A percentile compares a stretch with the other conserved stretches of the same genome.
phyloP scores from a whole-genome alignment of 305 asterid species.

The Solanum aculeatissimum region DNA sequence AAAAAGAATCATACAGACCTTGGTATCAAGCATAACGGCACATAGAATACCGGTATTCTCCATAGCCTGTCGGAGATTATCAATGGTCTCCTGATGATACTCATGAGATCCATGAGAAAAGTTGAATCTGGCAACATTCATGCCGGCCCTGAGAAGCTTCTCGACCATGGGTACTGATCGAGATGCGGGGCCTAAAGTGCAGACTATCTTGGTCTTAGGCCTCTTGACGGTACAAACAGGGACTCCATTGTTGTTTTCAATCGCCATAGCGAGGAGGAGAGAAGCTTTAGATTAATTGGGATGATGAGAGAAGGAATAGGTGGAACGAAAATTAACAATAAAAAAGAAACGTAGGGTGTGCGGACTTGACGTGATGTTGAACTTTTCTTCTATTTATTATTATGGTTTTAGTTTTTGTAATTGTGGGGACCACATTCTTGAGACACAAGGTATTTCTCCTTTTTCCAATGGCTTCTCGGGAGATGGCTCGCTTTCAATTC shows the following conservation, averaged over 20 bases:
- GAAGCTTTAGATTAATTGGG: not conserved
- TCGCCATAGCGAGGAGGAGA: not conserved
- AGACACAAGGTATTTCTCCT: not conserved
- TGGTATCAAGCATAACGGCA: constrained; percentile 45
- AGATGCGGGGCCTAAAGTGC: constrained; percentile 38
- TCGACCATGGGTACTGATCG: constrained; percentile 31
- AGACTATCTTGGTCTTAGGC: constrained; percentile 38
- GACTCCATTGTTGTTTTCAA: not conserved
- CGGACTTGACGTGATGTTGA: constrained; percentile 2
- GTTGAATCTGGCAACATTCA: constrained; percentile 41
- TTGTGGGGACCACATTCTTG: not conserved
- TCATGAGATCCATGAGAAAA: constrained; percentile 42
- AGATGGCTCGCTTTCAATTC: too few relatives aligned
- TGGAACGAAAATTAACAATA: not conserved
- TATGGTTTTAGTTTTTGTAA: not conserved
- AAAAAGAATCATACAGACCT: not conserved
- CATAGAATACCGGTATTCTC: constrained; percentile 38
- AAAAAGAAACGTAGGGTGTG: not conserved
- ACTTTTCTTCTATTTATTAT: not conserved
- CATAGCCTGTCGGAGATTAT: constrained; percentile 33
- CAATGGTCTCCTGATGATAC: constrained; percentile 38
- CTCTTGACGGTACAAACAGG: not conserved
- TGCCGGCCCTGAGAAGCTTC: constrained; percentile 33
- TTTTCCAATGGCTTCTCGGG: not conserved
- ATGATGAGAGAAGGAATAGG: not conserved